Conservation (phyloP, 208 protist species). For the Trypanosoma cruzi region DNA sequence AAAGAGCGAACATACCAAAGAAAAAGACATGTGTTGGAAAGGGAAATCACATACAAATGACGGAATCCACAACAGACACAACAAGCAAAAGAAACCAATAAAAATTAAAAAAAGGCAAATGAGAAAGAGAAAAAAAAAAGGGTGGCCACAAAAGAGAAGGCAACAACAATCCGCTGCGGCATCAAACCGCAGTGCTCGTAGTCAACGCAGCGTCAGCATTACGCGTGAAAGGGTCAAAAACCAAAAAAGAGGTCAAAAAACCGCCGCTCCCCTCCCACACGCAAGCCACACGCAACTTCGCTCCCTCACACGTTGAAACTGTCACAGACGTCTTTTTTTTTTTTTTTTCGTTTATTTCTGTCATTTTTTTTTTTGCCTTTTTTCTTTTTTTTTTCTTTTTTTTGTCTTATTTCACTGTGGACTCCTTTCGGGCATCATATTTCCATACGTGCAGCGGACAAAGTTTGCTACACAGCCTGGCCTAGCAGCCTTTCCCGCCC, state of each 20-base stretch:
- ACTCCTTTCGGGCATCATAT: no score
- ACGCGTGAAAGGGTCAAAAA: no score
- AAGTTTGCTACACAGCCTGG: slow-evolving; percentile 9
- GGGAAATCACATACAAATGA: slow-evolving; percentile 16
- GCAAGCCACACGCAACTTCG: no score
- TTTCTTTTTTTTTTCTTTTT: background rate
- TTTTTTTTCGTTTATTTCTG: background rate
- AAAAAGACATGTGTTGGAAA: background rate
- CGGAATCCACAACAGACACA: background rate
- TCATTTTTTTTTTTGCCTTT: background rate
- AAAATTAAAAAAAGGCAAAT: slow-evolving; percentile 14
- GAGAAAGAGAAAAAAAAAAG: slow-evolving; percentile 26
- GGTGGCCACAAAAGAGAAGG: slow-evolving; percentile 24
- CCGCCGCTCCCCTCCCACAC: no score
- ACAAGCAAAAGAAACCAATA: slow-evolving; percentile 20
- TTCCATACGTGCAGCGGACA: background rate
- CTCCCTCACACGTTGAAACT: background rate
- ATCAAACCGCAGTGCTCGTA: background rate
- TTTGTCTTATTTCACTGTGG: background rate
- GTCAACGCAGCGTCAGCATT: background rate
- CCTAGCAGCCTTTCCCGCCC: slow-evolving; percentile 64
- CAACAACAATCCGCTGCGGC: background rate
- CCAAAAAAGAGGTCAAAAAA: no score
- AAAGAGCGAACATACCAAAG: background rate
- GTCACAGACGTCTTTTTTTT: background rate